Evolutionary conservation across 2,329 filamentous ascomycete genomes (phyloP).

Genomic region (Ophiostoma australiae): DNA sequence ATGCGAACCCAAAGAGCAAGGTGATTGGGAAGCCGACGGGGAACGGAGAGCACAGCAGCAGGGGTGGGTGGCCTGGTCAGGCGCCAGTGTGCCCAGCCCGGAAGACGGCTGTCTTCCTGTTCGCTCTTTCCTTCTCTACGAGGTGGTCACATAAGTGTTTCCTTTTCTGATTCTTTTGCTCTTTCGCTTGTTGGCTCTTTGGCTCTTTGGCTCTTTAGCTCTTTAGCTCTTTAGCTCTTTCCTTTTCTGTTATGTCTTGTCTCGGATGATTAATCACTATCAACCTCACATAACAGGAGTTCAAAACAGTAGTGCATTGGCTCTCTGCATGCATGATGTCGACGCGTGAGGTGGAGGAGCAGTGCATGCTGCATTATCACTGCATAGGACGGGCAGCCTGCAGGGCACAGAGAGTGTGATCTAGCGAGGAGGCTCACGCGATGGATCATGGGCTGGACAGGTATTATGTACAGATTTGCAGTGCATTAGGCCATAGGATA

Average conservation of each 20-base stretch:
- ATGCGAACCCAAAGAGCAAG: background rate
- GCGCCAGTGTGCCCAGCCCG: slow-evolving; percentile 5
- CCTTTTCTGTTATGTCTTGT: background rate
- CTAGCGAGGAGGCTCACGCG: slow-evolving; percentile 9
- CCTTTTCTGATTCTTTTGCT: background rate
- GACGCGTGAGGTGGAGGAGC: slow-evolving; percentile 2
- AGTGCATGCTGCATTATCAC: slow-evolving; percentile 12
- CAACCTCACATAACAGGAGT: too few relatives aligned
- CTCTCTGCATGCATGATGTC: background rate
- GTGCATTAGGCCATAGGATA: slow-evolving; percentile 6
- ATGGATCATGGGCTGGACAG: background rate
- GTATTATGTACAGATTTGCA: background rate
- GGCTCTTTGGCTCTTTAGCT: background rate
- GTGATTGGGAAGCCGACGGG: background rate
- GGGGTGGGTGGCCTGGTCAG: slow-evolving; percentile 1
- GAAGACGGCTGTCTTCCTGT: background rate
- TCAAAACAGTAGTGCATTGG: too few relatives aligned
- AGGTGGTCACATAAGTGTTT: too few relatives aligned
- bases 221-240: background rate
- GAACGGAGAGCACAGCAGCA: background rate
- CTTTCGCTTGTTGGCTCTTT: background rate
- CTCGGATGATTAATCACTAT: background rate
- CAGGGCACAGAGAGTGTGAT: background rate
- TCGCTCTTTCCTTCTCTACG: background rate
- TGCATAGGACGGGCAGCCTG: background rate